Conservation (phyloP, 2,329 filamentous ascomycete species). For the Neurospora sp. region DNA sequence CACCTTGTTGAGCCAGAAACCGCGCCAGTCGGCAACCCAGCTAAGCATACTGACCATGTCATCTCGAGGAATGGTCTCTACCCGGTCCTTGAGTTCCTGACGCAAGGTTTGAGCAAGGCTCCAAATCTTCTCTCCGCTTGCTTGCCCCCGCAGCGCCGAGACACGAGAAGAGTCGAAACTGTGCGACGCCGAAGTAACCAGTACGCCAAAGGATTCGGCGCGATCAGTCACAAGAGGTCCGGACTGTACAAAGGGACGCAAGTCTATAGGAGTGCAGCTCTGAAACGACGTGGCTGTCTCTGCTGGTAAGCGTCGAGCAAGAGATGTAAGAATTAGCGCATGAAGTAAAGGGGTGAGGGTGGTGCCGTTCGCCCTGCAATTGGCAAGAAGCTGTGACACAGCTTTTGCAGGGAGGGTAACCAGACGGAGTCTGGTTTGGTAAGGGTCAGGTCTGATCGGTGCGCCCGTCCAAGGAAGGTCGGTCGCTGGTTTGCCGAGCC, state of each 20-base stretch:
- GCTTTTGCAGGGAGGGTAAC: conserved; percentile 24
- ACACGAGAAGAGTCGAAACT: conserved; percentile 19
- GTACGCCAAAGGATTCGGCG: conserved; percentile 26
- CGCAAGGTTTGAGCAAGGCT: conserved; percentile 26
- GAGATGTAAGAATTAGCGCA: conserved; percentile 31
- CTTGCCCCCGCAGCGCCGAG: conserved; percentile 15
- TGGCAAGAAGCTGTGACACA: conserved; percentile 25
- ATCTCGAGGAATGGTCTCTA: conserved; percentile 28
- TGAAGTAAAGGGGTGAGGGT: conserved; percentile 42
- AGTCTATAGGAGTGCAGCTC: conserved; percentile 32
- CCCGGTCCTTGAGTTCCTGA: conserved; percentile 23
- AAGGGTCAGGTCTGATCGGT: conserved; percentile 26
- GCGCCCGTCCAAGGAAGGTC: conserved; percentile 29
- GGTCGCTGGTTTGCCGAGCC: conserved; percentile 22
- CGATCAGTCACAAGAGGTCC: conserved; percentile 19
- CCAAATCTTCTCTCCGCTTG: conserved; percentile 29
- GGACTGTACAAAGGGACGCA: conserved; percentile 28
- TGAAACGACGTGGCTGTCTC: conserved; percentile 25
- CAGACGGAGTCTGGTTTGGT: conserved; percentile 26
- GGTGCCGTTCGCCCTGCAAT: conserved; percentile 29
- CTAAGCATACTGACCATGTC: conserved; percentile 32
- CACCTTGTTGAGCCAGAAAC: conserved; percentile 30
- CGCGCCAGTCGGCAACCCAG: conserved; percentile 33
- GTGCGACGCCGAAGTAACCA: conserved; percentile 28
- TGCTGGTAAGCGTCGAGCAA: conserved; percentile 28